Evolutionary conservation across 1,284 basidiomycete species (phyloP), one percentile per base, ranked within the genome.

Genomic region (Tylopilus sp.): DNA sequence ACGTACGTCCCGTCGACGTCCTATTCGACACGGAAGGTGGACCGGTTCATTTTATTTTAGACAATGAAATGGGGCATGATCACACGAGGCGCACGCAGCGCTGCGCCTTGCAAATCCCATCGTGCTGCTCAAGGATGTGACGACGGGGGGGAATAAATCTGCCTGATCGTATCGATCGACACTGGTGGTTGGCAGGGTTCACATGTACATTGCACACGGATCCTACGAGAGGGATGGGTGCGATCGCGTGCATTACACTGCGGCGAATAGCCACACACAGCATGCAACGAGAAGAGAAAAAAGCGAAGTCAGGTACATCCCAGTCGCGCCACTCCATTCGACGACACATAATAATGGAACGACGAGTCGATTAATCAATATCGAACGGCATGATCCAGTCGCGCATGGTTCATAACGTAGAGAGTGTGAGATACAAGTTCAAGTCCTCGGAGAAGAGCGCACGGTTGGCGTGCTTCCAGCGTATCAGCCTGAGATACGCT

Each of bases 391-490:
- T 26, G 26, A 26, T 26, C 26, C 26, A 26, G 26, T 26, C 6
- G 26, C 7, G 26, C 26, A 7, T 7, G 26, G 26, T 26, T 26
- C 26, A 26, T 26, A 8, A 26, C 26, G 8, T 26, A 7, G 26
- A 26, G 7, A 26, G 6, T 26, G 7, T 34, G 14, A 38, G 40
- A 34, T 28, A n/a, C 20, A 20, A 8, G 50, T 30, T 38, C 24
- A 44, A 21, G 33, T 57, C 58, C 57, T 60, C 59, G 57, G 59
- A 54, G 50, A 35, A 36, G 21, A 54, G n/a, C 6, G 20, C 24
- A 35, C 7, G 28, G 14, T 18, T 21, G 37, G 26, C 21, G 21
- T 55, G 36, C 55, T 49, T 33, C 21, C 15, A 41, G 18, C 18
- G 29, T 31, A 47, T 28, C 42, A 33, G n/a, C n/a, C n/a, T n/a